These are phyloP conservation scores for Porogramme epimiltina DNA, from an alignment of 1,284 basidiomycete genomes.

Conservation along the genomic window DNA sequence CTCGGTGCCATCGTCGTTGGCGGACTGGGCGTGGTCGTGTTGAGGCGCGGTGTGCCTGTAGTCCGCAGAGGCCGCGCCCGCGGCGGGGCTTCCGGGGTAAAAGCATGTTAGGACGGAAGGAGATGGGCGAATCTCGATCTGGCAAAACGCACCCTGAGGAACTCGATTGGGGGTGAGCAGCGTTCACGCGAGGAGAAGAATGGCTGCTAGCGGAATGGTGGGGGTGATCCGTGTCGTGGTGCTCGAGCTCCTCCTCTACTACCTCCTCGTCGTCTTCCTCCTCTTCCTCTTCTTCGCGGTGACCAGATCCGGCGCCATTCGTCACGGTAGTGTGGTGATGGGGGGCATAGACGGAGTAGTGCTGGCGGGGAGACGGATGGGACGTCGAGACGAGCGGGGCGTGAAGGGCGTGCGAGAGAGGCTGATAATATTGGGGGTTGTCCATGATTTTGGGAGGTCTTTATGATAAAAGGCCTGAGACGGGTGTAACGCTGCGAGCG, in stretches of 20 bases:
- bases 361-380: slow-evolving; percentile 27
- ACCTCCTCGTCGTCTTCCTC: slow-evolving; percentile 68
- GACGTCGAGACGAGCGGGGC: slow-evolving; percentile 43
- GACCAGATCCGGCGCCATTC: slow-evolving; percentile 28
- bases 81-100: slow-evolving; percentile 21
- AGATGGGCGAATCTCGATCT: slow-evolving; percentile 19
- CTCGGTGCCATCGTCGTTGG: slow-evolving; percentile 35
- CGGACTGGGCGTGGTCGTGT: slow-evolving; percentile 17
- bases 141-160: slow-evolving; percentile 34
- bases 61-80: slow-evolving; percentile 18
- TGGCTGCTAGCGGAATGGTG: slow-evolving; percentile 31
- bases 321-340: slow-evolving; percentile 28
- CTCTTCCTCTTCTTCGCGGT: slow-evolving; percentile 53
- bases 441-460: slow-evolving; percentile 51
- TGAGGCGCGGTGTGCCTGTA: slow-evolving; percentile 18
- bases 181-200: slow-evolving; percentile 31
- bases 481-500: slow-evolving; percentile 32
- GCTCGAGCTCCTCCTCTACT: slow-evolving; percentile 66
- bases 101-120: slow-evolving; percentile 14
- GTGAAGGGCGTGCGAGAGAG: slow-evolving; percentile 74
- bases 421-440: slow-evolving; percentile 77
- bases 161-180: slow-evolving; percentile 28
- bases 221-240: slow-evolving; percentile 30
- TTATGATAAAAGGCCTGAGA: slow-evolving; percentile 27
- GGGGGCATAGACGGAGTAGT: slow-evolving; percentile 29